A percentile compares a stretch with the other conserved stretches of the same genome.
phyloP scores from a whole-genome alignment of 2,329 filamentous ascomycete genomes.

The Didymella pinodella region DNA sequence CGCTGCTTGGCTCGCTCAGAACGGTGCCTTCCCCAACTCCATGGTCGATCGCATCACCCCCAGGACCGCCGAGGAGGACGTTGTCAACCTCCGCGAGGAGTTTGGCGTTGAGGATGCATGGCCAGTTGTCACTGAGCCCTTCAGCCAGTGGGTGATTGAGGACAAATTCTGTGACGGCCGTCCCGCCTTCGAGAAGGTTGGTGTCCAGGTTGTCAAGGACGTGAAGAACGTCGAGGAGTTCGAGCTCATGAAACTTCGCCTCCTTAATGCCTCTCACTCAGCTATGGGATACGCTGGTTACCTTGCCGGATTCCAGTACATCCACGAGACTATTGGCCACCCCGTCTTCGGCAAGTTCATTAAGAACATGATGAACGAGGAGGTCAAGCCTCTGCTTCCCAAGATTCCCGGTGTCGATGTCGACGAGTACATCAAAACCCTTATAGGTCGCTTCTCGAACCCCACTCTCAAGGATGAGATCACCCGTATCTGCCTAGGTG shows the following conservation, averaged over 20 bases:
- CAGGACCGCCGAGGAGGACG: conserved; percentile 36
- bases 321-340: conserved; percentile 40
- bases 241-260: conserved; percentile 40
- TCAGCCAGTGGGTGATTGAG: conserved; percentile 43
- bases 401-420: conserved; percentile 39
- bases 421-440: conserved; percentile 39
- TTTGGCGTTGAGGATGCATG: conserved; percentile 39
- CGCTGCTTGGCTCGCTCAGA: conserved; percentile 37
- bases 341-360: conserved; percentile 37
- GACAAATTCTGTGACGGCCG: conserved; percentile 42
- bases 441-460: conserved; percentile 40
- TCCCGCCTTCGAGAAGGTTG: conserved; percentile 40
- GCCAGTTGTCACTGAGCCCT: conserved; percentile 42
- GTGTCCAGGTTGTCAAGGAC: conserved; percentile 40
- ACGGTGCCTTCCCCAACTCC: conserved; percentile 43
- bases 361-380: conserved; percentile 42
- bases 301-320: conserved; percentile 38
- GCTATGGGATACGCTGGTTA: conserved; percentile 40
- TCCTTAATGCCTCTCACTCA: conserved; percentile 40
- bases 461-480: conserved; percentile 41
- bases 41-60: conserved; percentile 45
- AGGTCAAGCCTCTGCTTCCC: conserved; percentile 41
- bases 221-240: conserved; percentile 41
- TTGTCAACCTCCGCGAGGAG: conserved; percentile 29
- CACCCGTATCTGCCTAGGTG: conserved; percentile 42